Conservation (phyloP, 345 rosid species). For the Abelmoschus esculentus region DNA sequence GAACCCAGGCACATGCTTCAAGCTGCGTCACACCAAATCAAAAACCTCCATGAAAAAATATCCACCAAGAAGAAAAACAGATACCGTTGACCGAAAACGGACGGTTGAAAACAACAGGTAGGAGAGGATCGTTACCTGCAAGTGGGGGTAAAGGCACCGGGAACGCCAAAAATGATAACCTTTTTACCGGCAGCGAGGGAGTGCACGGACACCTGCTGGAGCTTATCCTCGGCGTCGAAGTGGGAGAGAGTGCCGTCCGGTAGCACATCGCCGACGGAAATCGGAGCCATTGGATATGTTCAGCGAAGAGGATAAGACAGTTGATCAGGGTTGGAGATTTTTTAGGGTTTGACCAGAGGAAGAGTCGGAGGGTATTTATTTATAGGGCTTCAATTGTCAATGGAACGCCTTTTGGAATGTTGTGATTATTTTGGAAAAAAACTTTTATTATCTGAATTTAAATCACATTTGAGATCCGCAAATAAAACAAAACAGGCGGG, state of each 20-base stretch:
- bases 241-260: slow-evolving; percentile 77
- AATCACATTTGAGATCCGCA: too few species aligned
- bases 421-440: too few species aligned
- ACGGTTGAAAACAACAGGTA: background rate
- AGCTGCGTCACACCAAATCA: slow-evolving; percentile 29
- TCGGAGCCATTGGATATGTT: slow-evolving; percentile 69
- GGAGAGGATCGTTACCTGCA: slow-evolving; percentile 54
- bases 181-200: slow-evolving; percentile 82
- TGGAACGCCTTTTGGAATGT: background rate
- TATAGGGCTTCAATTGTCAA: background rate
- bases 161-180: slow-evolving; percentile 80
- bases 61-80: background rate
- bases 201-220: slow-evolving; percentile 68
- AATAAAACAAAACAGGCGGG: too few species aligned
- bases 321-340: background rate
- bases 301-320: background rate
- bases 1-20: slow-evolving; percentile 93
- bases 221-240: slow-evolving; percentile 84
- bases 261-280: slow-evolving; percentile 55
- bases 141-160: slow-evolving; percentile 99
- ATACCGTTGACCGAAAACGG: background rate
- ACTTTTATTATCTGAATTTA: too few species aligned
- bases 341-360: background rate
- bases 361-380: background rate
- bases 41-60: background rate